These are phyloP conservation scores for Penicillium sp. DNA, from an alignment of 2,329 filamentous ascomycete genomes.

Conservation along the genomic window DNA sequence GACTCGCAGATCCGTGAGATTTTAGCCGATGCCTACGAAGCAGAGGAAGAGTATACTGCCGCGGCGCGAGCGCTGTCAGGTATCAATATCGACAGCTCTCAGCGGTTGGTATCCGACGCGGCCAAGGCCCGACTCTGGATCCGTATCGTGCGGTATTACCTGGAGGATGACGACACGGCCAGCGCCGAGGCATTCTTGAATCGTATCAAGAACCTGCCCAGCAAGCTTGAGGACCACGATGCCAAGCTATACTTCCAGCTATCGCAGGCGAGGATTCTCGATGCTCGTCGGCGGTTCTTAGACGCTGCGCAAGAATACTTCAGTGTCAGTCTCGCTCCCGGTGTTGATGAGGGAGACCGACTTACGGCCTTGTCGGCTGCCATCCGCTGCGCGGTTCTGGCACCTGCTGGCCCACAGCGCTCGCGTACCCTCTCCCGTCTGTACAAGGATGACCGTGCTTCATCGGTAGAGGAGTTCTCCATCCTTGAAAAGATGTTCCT, in stretches of 20 bases:
- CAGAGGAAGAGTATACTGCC: constrained; percentile 69
- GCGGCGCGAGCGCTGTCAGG: constrained; percentile 74
- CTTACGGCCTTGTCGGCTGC: constrained; percentile 78
- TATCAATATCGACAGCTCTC: constrained; percentile 83
- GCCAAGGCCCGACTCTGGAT: constrained; percentile 85
- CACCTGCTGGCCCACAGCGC: constrained; percentile 80
- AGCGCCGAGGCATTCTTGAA: constrained; percentile 83
- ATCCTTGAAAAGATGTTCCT: constrained; percentile 98
- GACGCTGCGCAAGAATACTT: constrained; percentile 85
- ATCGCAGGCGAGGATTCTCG: constrained; percentile 86
- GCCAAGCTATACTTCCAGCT: constrained; percentile 81
- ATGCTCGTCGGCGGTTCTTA: constrained; percentile 83
- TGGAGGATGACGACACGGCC: constrained; percentile 88
- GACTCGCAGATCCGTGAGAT: constrained; percentile 72
- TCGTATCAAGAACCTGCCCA: constrained; percentile 86
- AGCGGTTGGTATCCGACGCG: constrained; percentile 74
- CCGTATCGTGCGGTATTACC: constrained; percentile 85
- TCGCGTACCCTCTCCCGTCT: constrained; percentile 74
- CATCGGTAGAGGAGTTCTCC: constrained; percentile 68
- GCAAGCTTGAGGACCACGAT: constrained; percentile 67
- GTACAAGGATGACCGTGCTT: constrained; percentile 86
- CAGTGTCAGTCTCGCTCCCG: constrained; percentile 69
- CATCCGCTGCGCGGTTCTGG: constrained; percentile 86
- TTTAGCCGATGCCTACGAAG: constrained; percentile 76
- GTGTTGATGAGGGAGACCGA: constrained; percentile 81